These are phyloP conservation scores for Lichtheimia corymbifera DNA, from an alignment of 371 early-diverging fungal genomes.

Conservation along the genomic window DNA sequence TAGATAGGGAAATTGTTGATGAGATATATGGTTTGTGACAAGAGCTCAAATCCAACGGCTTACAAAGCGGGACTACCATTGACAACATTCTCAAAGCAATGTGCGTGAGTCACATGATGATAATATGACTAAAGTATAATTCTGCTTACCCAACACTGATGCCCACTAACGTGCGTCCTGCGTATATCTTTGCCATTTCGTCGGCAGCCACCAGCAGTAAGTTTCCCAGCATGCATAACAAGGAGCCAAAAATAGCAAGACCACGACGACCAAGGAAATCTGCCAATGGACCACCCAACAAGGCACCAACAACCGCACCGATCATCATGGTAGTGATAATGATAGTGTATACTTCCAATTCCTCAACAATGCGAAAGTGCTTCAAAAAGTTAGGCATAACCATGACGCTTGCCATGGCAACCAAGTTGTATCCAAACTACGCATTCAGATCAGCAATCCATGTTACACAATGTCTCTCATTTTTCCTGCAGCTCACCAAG, in stretches of 20 bases:
- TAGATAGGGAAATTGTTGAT: background rate
- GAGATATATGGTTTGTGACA: background rate
- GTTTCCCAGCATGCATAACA: conserved; percentile 73
- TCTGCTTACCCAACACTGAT: conserved; percentile 77
- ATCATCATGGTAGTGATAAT: conserved; percentile 9
- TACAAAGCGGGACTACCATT: conserved; percentile 84
- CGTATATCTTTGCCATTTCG: conserved; percentile 57
- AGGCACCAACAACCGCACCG: conserved; percentile 67
- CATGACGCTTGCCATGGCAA: conserved; percentile 11
- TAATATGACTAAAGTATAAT: background rate
- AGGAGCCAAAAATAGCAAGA: conserved; percentile 66
- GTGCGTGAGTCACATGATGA: background rate
- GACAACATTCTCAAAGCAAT: conserved; percentile 58
- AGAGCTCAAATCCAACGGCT: conserved; percentile 5
- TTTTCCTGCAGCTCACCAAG: conserved; percentile 8
- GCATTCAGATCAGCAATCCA: background rate
- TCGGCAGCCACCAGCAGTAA: conserved; percentile 67
- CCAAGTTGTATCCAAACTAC: conserved; percentile 17
- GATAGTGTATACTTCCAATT: background rate
- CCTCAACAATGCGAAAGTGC: background rate
- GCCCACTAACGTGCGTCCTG: conserved; percentile 81
- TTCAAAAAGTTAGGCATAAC: conserved; percentile 3
- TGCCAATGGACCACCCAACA: conserved; percentile 65
- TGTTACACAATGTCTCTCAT: conserved; percentile 4
- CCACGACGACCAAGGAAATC: conserved; percentile 78